Evolutionary conservation across 2,329 filamentous ascomycete species (phyloP).

Genomic region (Penicillium expansum): DNA sequence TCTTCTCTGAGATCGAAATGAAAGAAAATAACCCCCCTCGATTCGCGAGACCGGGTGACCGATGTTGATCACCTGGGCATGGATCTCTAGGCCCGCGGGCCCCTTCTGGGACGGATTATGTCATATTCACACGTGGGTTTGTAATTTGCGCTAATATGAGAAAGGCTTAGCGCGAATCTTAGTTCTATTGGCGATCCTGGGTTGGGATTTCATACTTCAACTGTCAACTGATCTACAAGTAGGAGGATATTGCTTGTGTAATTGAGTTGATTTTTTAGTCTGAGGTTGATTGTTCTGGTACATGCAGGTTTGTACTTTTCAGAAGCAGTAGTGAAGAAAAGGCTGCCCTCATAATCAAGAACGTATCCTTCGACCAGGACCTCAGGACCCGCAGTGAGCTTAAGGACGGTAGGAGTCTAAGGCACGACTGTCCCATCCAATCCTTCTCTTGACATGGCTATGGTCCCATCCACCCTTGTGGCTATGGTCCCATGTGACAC

Average conservation of each 20-base stretch:
- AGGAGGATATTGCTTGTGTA: neutral
- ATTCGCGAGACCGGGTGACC: conserved; percentile 2
- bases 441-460: neutral
- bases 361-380: neutral
- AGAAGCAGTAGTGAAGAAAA: neutral
- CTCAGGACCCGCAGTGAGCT: neutral
- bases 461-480: conserved; percentile 1
- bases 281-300: neutral
- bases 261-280: neutral
- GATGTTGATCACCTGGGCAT: conserved; percentile 3
- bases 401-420: conserved; percentile 30
- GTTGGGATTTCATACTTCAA: neutral
- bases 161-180: conserved; percentile 2
- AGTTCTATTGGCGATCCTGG: neutral
- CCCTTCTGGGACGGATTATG: neutral
- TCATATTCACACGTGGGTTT: conserved; percentile 1
- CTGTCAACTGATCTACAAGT: neutral
- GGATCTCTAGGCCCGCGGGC: neutral
- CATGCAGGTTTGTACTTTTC: neutral
- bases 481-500: conserved; percentile 1
- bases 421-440: conserved; percentile 5
- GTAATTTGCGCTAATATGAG: neutral
- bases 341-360: neutral
- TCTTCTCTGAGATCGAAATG: neutral
- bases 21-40: neutral